Base-by-base conservation (phyloP, 78 protist species). In the Speleostelium caveatum region DNA sequence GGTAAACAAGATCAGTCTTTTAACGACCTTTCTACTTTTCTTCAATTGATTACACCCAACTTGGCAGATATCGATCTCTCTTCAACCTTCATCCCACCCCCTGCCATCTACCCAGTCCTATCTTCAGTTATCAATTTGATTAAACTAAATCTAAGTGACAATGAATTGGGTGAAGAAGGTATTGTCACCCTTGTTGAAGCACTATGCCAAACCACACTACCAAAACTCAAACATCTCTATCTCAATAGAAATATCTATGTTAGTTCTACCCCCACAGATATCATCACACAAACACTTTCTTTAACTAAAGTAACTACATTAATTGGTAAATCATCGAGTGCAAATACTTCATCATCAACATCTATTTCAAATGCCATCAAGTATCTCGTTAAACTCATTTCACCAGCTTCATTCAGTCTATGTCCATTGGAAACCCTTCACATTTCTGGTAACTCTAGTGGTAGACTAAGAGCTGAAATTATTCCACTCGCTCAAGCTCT, bases 371-470 rank as follows among this genome's bases (percentile, higher is more conserved):
- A 83, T 36, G 91, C 91, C 0, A 49, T 83, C 14, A 83, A 69
- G 45, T 62, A 67, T 28, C 68, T 83, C 22, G 77, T 67, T 28
- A 49, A 59, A 32, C 68, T 83, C 2, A 83, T 83, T 33, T 42
- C 62, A 19, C 91, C 91, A 56, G 17, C 42, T 16, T 53, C 91
- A 28, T 83, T 83, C 53, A 63, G 71, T 30, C 30, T 83, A 28
- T 83, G 91, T 69, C 91, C 91, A n/a, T n/a, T 83, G 36, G 91
- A 83, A 42, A 67, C 91, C 1, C 45, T 83, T 2, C 79, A 67
- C 32, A 39, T 83, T 41, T 77, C 91, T 0, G 91, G 91, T n/a
- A 49, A 42, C 51, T 59, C 41, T 26, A 26, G 26, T 45, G 91
- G 91, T 42, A 61, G 91, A 51, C 28, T 83, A 14, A 67, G 53